Evolutionary conservation across 1,284 basidiomycete species (phyloP), one percentile per base, ranked within the genome.

Genomic region (Sporisorium reilianum): DNA sequence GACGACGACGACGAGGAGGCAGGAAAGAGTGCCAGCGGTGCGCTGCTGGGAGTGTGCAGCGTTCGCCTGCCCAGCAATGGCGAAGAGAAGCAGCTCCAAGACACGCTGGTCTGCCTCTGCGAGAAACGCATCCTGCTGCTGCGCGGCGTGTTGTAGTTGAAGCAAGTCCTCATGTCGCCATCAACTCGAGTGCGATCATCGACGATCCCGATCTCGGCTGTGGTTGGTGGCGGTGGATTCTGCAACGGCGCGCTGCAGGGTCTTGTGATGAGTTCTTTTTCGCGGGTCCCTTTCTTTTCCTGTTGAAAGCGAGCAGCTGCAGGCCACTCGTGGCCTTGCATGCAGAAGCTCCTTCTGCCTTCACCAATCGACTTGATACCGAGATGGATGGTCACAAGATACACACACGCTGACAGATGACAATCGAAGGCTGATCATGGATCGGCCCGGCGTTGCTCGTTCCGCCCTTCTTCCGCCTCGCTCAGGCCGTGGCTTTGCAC

Each of bases 81-180:
- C 11, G 38, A 38, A 12, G 16, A 38, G 14, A 2, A 18, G 36
- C 14, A 38, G 32, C 22, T 28, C 54, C 58, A 59, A 34, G 61
- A 75, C 2, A 52, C 46, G 30, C 57, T 75, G 22, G 48, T 71
- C 3, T 71, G 73, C 28, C 57, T 75, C 0, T 75, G 73, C 62
- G 73, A 75, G 36, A 67, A 75, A 12, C 52, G 61, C 16, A 23
- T 75, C 4, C 32, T 75, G 14, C 30, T 75, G 40, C 54, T 71
- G 1, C 57, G 61, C 28, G 73, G 68, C 18, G n/a, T 75, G n/a
- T 32, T 75, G 23, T 70, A 9, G 9, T 30, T n/a, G n/a, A n/a
- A n/a, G n/a, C n/a, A n/a, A 38, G 23, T 18, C 36, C 9, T 11
- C 26, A 12, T n/a, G 23, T 50, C 25, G 23, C 20, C 11, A 20